Conservation (phyloP, 345 rosid genomes). For the Microcos paniculata region DNA sequence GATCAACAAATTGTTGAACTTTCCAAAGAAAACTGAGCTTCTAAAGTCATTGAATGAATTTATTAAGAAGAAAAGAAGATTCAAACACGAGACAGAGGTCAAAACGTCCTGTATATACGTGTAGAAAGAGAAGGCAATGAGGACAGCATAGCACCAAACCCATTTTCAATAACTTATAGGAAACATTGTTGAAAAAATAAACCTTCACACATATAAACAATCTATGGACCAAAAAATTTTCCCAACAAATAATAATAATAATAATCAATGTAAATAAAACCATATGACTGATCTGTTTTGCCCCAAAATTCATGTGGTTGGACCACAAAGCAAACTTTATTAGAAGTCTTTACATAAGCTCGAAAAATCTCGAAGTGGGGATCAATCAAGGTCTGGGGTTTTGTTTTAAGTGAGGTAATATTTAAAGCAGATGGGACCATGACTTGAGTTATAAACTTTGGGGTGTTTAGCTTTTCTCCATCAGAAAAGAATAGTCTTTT, state of each 20-base stretch:
- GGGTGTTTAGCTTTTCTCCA: not conserved
- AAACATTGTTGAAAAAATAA: not conserved
- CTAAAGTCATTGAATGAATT: conserved; percentile 9
- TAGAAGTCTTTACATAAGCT: not conserved
- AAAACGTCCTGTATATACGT: not conserved
- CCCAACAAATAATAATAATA: too few relatives aligned
- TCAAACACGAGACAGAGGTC: not conserved
- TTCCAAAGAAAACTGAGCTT: not conserved
- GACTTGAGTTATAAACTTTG: not conserved
- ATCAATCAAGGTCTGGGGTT: not conserved
- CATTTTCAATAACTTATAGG: conserved; percentile 1
- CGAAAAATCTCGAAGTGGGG: not conserved
- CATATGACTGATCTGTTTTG: not conserved
- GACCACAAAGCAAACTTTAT: not conserved
- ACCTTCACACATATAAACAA: not conserved
- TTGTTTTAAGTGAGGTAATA: not conserved
- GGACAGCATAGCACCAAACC: not conserved
- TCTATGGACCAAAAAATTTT: not conserved
- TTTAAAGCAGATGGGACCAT: conserved; percentile 1
- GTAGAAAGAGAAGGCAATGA: not conserved
- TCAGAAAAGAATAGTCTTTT: not conserved
- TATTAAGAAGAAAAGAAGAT: not conserved
- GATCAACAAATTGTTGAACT: not conserved
- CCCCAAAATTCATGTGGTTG: not conserved
- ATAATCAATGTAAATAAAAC: not conserved